Evolutionary conservation across 495 filamentous ascomycete genomes (phyloP).

Genomic region (Astrothelium subdiscretum): DNA sequence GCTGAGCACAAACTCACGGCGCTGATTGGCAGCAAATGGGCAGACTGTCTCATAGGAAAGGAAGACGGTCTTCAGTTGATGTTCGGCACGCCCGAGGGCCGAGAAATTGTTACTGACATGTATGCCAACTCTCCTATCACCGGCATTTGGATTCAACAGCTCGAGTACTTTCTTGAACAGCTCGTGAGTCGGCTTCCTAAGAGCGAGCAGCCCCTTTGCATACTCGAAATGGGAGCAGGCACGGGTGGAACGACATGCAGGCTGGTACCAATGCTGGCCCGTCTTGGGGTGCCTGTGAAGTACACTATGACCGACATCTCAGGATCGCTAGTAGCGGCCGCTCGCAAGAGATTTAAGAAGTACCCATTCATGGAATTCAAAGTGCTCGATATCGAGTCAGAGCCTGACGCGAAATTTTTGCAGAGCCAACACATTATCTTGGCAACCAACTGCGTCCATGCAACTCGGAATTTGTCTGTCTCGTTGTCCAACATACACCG

Average conservation of each 20-base stretch:
- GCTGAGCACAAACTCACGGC: slow-evolving; percentile 32
- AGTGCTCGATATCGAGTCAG: not conserved
- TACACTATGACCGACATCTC: slow-evolving; percentile 42
- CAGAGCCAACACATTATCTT: too few species aligned
- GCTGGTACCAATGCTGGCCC: not conserved
- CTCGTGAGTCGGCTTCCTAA: not conserved
- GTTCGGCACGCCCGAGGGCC: slow-evolving; percentile 36
- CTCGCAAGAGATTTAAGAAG: not conserved
- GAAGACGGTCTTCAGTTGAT: slow-evolving; percentile 37
- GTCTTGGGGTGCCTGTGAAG: slow-evolving; percentile 8
- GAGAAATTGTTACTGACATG: slow-evolving; percentile 33
- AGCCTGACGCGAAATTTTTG: too few species aligned
- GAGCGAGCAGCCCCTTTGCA: not conserved
- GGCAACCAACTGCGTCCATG: too few species aligned
- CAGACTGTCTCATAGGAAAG: slow-evolving; percentile 32
- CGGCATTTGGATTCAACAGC: not conserved
- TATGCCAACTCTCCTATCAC: not conserved
- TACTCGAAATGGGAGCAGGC: slow-evolving; percentile 5
- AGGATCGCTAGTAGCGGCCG: slow-evolving; percentile 28
- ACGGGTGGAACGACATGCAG: slow-evolving; percentile 2
- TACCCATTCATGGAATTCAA: not conserved
- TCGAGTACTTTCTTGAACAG: not conserved
- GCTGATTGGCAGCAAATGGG: slow-evolving; percentile 33
- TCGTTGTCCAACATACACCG: too few species aligned
- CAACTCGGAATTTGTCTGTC: too few species aligned